Conservation (phyloP, 305 asterid species). For the Fraxinus paxiana region DNA sequence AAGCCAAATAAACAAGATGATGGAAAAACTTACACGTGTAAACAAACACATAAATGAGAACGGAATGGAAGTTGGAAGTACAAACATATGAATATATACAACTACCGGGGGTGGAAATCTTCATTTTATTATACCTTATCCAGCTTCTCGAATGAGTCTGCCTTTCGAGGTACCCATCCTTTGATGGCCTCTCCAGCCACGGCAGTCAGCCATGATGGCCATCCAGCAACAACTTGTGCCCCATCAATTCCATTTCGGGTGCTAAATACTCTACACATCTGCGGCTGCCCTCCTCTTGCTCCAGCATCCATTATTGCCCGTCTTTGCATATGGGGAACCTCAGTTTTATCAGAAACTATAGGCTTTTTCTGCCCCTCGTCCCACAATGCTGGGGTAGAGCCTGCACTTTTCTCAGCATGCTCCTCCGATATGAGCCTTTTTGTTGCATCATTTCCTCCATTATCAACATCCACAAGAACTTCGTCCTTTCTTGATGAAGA, state of each 20-base stretch:
- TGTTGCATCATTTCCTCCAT: conserved; percentile 60
- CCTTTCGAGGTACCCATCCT: conserved; percentile 87
- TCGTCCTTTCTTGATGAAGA: conserved; percentile 54
- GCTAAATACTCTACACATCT: conserved; percentile 52
- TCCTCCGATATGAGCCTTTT: conserved; percentile 53
- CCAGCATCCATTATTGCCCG: conserved; percentile 25
- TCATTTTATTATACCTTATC: conserved; percentile 55
- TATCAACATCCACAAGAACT: conserved; percentile 47
- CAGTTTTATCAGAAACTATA: conserved; percentile 40
- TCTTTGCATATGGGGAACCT: conserved; percentile 30
- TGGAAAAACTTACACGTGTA: not conserved
- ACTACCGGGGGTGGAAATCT: not conserved
- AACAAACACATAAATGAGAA: not conserved
- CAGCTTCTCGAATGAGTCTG: conserved; percentile 75
- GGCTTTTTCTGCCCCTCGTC: conserved; percentile 45
- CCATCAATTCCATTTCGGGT: conserved; percentile 67
- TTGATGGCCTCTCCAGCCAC: conserved; percentile 90
- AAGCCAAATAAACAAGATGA: not conserved
- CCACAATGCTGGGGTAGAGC: conserved; percentile 52
- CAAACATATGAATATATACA: not conserved
- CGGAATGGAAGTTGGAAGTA: conserved; percentile 10
- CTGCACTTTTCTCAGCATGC: conserved; percentile 51
- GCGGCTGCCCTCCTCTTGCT: conserved; percentile 44
- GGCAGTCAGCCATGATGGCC: conserved; percentile 84
- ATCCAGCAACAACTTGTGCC: conserved; percentile 75